These are phyloP conservation scores for Zygoascus bituminiphila DNA, from an alignment of 805 yeast genomes.

Conservation along the genomic window DNA sequence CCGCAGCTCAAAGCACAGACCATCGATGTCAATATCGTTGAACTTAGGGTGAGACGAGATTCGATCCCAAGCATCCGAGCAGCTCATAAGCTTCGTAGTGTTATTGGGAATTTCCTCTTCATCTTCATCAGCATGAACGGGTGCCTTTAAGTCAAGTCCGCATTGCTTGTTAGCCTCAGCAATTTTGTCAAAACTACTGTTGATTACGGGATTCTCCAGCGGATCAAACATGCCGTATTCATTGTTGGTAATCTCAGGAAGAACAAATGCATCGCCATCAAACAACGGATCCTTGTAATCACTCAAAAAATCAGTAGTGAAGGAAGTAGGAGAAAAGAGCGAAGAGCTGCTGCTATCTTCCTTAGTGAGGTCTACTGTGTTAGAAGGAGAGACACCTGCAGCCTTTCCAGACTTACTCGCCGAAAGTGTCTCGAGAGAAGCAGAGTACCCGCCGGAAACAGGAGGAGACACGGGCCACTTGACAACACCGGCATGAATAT, in stretches of 20 bases:
- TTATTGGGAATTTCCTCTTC: conserved; percentile 28
- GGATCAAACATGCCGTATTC: conserved; percentile 32
- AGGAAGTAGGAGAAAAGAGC: conserved; percentile 23
- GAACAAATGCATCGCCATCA: conserved; percentile 27
- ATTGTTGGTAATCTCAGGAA: conserved; percentile 27
- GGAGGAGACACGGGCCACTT: conserved; percentile 13
- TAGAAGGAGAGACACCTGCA: neutral
- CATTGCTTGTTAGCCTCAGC: conserved; percentile 2
- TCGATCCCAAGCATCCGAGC: conserved; percentile 95
- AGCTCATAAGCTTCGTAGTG: conserved; percentile 40
- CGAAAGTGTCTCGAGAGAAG: neutral
- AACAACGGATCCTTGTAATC: conserved; percentile 24
- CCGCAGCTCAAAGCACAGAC: conserved; percentile 82
- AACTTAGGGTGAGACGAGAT: conserved; percentile 90
- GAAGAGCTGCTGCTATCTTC: neutral
- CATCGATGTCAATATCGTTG: conserved; percentile 89
- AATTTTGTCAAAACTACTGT: conserved; percentile 12
- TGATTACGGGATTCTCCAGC: conserved; percentile 22
- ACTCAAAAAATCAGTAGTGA: conserved; percentile 22
- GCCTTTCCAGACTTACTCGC: neutral
- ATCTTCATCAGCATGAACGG: conserved; percentile 2
- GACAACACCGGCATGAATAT: conserved; percentile 15
- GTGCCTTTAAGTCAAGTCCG: neutral
- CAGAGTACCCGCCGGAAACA: neutral
- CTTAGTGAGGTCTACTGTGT: neutral